phyloP scores from a whole-genome alignment of 2,329 filamentous ascomycete species.

The Leptosphaerulina australis region DNA sequence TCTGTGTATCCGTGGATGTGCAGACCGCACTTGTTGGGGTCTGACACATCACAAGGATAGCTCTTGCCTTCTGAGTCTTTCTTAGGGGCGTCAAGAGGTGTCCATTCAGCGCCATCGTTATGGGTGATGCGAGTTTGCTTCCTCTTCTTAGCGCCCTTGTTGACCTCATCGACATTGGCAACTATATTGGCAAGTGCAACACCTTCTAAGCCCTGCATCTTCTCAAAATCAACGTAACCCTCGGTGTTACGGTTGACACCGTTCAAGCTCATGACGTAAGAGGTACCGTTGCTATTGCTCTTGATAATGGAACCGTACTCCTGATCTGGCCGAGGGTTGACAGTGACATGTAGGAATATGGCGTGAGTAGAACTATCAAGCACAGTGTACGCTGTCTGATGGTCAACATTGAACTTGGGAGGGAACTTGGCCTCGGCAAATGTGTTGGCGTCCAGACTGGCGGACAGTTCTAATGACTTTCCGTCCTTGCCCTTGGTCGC shows the following conservation, averaged over 20 bases:
- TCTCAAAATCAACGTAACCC: slow-evolving; percentile 94
- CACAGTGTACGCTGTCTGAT: slow-evolving; percentile 86
- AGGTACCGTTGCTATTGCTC: slow-evolving; percentile 98
- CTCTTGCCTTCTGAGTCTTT: slow-evolving; percentile 73
- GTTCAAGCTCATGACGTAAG: slow-evolving; percentile 82
- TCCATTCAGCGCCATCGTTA: slow-evolving; percentile 93
- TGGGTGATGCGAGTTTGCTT: slow-evolving; percentile 92
- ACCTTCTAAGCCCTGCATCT: slow-evolving; percentile 89
- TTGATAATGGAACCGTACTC: slow-evolving; percentile 90
- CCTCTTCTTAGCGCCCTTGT: slow-evolving; percentile 72
- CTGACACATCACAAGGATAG: slow-evolving; percentile 69
- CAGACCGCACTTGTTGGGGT: slow-evolving; percentile 73
- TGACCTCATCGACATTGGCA: slow-evolving; percentile 69
- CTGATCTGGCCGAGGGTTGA: slow-evolving; percentile 67
- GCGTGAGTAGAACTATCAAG: slow-evolving; percentile 94
- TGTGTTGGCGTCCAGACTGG: slow-evolving; percentile 80
- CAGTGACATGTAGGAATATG: slow-evolving; percentile 90
- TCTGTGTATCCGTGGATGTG: slow-evolving; percentile 98
- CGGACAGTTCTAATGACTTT: slow-evolving; percentile 74
- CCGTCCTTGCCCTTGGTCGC: slow-evolving; percentile 71
- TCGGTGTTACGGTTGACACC: slow-evolving; percentile 78
- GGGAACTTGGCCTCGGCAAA: slow-evolving; percentile 90
- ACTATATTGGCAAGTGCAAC: slow-evolving; percentile 88
- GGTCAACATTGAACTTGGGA: slow-evolving; percentile 76
- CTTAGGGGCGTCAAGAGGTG: slow-evolving; percentile 71